phyloP scores from a whole-genome alignment of 208 protist species.

The Leishmania arabica region DNA sequence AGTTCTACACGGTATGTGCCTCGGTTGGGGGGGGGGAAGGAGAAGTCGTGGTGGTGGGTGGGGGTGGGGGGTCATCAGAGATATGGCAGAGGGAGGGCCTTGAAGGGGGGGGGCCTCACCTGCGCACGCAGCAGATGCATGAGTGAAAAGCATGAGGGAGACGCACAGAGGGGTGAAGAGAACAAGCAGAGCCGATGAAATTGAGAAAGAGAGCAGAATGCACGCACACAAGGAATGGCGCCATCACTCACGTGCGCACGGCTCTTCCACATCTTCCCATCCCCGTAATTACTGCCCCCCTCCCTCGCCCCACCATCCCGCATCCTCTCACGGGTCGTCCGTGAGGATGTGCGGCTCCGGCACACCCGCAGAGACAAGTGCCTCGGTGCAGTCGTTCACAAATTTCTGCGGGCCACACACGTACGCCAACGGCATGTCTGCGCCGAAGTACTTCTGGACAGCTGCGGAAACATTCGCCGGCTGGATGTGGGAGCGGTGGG shows the following conservation, averaged over 20 bases:
- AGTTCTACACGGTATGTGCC: not conserved
- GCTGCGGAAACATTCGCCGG: conserved; percentile 40
- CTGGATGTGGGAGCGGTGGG: conserved; percentile 36
- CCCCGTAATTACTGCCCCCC: too few relatives aligned
- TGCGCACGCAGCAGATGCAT: not conserved
- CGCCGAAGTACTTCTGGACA: conserved; percentile 39
- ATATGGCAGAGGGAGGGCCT: too few relatives aligned
- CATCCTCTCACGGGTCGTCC: conserved; percentile 36
- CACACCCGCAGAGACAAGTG: conserved; percentile 55
- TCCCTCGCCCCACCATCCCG: not conserved
- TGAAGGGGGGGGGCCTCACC: not conserved
- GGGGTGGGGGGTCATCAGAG: too few relatives aligned
- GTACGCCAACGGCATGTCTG: conserved; percentile 52
- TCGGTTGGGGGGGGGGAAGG: not conserved
- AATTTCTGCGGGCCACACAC: conserved; percentile 73
- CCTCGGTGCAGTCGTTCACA: conserved; percentile 38
- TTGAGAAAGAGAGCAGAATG: not conserved
- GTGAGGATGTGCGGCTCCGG: conserved; percentile 64
- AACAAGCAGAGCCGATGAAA: not conserved
- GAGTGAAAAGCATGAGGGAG: not conserved
- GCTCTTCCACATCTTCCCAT: not conserved
- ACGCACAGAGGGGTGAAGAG: not conserved
- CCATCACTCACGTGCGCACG: not conserved
- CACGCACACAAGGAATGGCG: not conserved
- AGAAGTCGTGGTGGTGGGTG: not conserved